A percentile compares a stretch with the other conserved stretches of the same genome.
phyloP scores from a whole-genome alignment of 805 yeast species.

The Saturnispora silvae region DNA sequence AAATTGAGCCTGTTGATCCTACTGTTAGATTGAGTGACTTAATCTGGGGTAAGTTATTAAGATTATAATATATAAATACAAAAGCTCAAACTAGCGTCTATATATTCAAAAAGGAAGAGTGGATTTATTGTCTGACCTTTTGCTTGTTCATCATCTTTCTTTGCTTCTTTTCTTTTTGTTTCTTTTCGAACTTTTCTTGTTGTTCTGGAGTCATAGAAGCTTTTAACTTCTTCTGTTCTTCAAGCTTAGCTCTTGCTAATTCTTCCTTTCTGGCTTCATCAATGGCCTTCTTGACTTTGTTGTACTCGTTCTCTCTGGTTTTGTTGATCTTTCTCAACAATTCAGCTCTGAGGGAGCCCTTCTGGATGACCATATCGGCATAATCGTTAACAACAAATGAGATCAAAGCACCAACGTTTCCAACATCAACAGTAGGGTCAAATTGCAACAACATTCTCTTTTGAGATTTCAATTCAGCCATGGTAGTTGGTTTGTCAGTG shows the following conservation, averaged over 20 bases:
- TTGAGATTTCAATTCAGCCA: conserved; percentile 42
- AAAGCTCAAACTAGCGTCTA: not conserved
- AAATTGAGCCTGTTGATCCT: conserved; percentile 9
- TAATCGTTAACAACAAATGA: conserved; percentile 42
- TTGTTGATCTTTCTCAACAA: conserved; percentile 64
- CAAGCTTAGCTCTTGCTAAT: conserved; percentile 58
- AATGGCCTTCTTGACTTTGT: conserved; percentile 57
- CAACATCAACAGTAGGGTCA: conserved; percentile 35
- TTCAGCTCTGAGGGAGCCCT: conserved; percentile 58
- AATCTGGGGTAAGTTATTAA: conserved; percentile 6
- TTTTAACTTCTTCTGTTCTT: conserved; percentile 54
- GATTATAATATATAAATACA: not conserved
- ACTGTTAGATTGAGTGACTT: conserved; percentile 5
- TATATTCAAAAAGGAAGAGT: too few species aligned
- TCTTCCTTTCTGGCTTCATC: conserved; percentile 61
- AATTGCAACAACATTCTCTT: conserved; percentile 48
- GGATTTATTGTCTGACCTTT: conserved; percentile 28
- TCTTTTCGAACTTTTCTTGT: conserved; percentile 67
- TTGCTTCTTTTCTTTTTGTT: conserved; percentile 71
- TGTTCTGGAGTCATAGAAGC: conserved; percentile 65
- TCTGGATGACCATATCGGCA: conserved; percentile 23
- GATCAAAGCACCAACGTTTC: conserved; percentile 44
- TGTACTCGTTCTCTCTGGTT: conserved; percentile 64
- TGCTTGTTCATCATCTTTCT: conserved; percentile 62
- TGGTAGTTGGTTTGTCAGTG: conserved; percentile 52